Evolutionary conservation across 306 rosid genomes (phyloP), one percentile per base, ranked within the genome.

Genomic region (Malus asiatica): DNA sequence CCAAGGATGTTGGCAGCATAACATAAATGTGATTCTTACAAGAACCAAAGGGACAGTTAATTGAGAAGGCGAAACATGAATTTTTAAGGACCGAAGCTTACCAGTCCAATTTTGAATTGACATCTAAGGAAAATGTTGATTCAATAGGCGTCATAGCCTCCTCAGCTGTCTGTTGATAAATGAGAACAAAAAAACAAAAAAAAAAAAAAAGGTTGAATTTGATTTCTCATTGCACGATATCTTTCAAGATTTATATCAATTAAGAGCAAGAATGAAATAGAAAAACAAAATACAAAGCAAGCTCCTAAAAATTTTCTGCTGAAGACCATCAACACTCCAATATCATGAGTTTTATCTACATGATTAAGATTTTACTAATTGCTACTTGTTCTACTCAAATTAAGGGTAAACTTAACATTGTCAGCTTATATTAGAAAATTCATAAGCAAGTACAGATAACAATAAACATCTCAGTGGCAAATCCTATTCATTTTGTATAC

Each of bases 131-230:
- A 80, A 93, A 93, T 61, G 98, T 90, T 44, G 98, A 93, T 74
- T 93, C 98, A 80, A 93, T 93, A 69, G 98, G 98, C 23, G 97
- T 93, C 98, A 91, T 93, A 40, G 98, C 98, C 84, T 87, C 96
- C 83, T 90, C 97, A 70, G 98, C 98, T 62, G 91, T 93, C 98
- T 93, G 86, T 71, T 77, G 68, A 66, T 65, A 78, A 53, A 71
- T 8, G 73, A 75, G 12, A 76, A 77, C 14, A 35, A 38, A 38
- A 64, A 62, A 27, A 1, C n/a, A 25, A 25, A 25, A 27, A 55
- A 45, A 78, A 32, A 32, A 0, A 16, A 53, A 66, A 18, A 38
- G 45, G 70, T 38, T 79, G 59, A 78, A 22, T 59, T 40, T 53
- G 33, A 22, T 71, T 51, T 66, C 29, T 62, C 25, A 63, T 58